Evolutionary conservation across 2,329 filamentous ascomycete species (phyloP).

Genomic region (Keithomyces neogunnii): DNA sequence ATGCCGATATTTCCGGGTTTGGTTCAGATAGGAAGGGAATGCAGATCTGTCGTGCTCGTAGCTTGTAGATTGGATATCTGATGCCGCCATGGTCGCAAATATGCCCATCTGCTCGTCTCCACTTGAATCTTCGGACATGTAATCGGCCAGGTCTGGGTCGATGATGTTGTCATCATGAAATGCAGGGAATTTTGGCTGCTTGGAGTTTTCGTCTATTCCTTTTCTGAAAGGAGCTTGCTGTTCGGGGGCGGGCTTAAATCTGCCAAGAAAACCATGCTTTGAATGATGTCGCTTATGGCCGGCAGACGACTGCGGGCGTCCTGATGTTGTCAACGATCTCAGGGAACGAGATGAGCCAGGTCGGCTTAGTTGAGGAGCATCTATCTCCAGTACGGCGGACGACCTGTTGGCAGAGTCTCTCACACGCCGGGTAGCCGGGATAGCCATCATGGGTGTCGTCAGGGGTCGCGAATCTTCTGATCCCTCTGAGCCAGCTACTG

Average conservation of each 20-base stretch:
- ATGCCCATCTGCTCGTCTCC: conserved; percentile 88
- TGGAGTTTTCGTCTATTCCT: conserved; percentile 51
- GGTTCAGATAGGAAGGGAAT: conserved; percentile 63
- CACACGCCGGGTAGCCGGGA: conserved; percentile 54
- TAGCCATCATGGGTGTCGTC: conserved; percentile 65
- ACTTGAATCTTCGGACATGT: conserved; percentile 92
- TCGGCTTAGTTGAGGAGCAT: conserved; percentile 72
- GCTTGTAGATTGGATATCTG: conserved; percentile 54
- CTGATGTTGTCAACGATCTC: conserved; percentile 59
- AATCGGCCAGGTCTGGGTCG: conserved; percentile 88
- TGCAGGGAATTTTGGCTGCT: conserved; percentile 66
- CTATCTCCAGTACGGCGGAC: conserved; percentile 85
- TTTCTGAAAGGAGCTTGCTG: conserved; percentile 85
- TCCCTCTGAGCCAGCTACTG: conserved; percentile 29
- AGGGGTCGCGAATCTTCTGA: conserved; percentile 43
- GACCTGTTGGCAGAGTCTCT: conserved; percentile 70
- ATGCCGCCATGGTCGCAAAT: conserved; percentile 64
- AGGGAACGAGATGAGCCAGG: conserved; percentile 90
- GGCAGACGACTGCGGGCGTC: conserved; percentile 63
- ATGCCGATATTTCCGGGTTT: conserved; percentile 65
- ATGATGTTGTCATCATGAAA: conserved; percentile 99
- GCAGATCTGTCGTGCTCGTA: conserved; percentile 67
- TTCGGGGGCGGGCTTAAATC: conserved; percentile 60
- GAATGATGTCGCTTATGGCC: conserved; percentile 81
- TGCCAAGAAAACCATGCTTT: conserved; percentile 72